phyloP scores from a whole-genome alignment of 352 stramenopile species.

The Pythium vanterpoolii region DNA sequence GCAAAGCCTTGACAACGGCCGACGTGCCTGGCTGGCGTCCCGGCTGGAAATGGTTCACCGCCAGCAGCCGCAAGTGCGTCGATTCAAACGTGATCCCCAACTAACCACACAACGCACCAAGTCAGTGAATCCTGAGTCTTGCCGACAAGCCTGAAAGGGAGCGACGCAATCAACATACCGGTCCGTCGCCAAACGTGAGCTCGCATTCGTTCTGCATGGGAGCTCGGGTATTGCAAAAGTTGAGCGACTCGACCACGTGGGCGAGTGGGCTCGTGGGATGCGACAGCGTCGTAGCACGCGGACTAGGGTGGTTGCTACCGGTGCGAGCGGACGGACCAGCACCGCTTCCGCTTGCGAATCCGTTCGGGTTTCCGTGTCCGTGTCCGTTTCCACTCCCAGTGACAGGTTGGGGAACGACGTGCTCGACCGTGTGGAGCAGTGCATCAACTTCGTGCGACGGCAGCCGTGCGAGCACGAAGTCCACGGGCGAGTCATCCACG shows the following conservation, averaged over 20 bases:
- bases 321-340: too few relatives aligned
- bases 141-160: not conserved
- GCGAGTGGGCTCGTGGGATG: constrained; percentile 12
- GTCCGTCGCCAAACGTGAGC: constrained; percentile 62
- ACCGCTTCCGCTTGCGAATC: too few relatives aligned
- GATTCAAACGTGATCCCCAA: constrained; percentile 79
- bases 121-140: not conserved
- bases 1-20: constrained; percentile 67
- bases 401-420: constrained; percentile 42
- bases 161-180: constrained; percentile 30
- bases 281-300: not conserved
- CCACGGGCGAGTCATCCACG: constrained; percentile 44
- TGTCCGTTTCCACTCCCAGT: too few relatives aligned
- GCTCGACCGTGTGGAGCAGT: constrained; percentile 33
- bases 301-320: not conserved
- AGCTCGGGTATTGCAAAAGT: constrained; percentile 2
- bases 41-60: constrained; percentile 47
- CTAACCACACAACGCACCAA: constrained; percentile 23
- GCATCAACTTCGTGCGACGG: constrained; percentile 42
- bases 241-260: constrained; percentile 23
- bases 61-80: constrained; percentile 61
- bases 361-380: too few relatives aligned
- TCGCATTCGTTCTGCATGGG: constrained; percentile 43
- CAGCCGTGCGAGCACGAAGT: constrained; percentile 50
- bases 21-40: constrained; percentile 38